Percentiles rank a stretch among this genome's conserved stretches.
Evolutionary conservation across 2,329 filamentous ascomycete species (phyloP).

Genomic region (Dryadomyces sulphureus): DNA sequence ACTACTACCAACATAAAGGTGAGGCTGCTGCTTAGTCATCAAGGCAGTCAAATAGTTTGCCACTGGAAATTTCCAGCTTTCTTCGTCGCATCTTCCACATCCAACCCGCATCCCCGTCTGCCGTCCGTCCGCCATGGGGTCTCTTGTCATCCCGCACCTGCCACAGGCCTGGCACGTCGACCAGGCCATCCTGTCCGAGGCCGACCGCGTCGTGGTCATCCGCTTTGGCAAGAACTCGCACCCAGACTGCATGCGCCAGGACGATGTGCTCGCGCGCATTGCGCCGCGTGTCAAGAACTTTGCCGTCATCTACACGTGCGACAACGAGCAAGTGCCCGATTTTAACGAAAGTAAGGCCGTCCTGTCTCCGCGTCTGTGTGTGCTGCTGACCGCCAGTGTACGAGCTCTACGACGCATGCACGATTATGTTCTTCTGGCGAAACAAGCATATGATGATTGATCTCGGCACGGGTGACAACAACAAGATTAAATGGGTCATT

Average conservation of each 20-base stretch:
- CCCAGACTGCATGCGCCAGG: conserved; percentile 59
- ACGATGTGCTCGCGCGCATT: conserved; percentile 90
- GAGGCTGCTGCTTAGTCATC: background rate
- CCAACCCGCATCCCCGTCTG: too few species aligned
- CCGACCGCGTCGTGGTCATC: conserved; percentile 86
- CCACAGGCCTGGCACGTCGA: conserved; percentile 95
- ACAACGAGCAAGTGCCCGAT: conserved; percentile 77
- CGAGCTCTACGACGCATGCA: conserved; percentile 58
- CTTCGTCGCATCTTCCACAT: too few species aligned
- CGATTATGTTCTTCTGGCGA: conserved; percentile 76
- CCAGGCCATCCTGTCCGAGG: conserved; percentile 79
- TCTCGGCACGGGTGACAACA: conserved; percentile 97
- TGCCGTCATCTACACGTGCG: conserved; percentile 83
- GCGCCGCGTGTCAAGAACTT: conserved; percentile 91
- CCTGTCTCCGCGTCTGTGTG: background rate
- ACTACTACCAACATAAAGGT: too few species aligned
- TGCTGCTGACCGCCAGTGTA: conserved; percentile 55
- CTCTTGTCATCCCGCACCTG: conserved; percentile 83
- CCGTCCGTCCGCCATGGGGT: conserved; percentile 39
- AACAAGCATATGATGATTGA: conserved; percentile 99
- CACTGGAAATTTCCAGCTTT: background rate
- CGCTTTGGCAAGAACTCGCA: conserved; percentile 83
- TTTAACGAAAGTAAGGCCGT: conserved; percentile 51
- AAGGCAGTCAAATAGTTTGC: background rate
- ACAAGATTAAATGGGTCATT: conserved; percentile 33